phyloP scores from a whole-genome alignment of 2,329 filamentous ascomycete species.

The Trichoderma sp. region DNA sequence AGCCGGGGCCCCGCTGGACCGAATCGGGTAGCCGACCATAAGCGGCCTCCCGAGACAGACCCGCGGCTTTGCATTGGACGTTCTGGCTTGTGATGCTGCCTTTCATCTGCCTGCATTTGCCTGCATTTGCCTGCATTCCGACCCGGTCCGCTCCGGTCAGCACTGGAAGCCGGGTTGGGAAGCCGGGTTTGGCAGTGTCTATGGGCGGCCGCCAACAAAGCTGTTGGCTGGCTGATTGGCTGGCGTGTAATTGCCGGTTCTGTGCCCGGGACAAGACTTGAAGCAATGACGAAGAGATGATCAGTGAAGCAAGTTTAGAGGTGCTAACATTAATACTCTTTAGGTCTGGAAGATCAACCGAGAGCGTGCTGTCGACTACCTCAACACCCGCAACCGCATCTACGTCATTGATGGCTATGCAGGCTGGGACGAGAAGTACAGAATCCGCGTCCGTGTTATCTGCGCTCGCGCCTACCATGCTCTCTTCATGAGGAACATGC shows the following conservation, averaged over 20 bases:
- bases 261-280: neutral
- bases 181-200: neutral
- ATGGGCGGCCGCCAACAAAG: neutral
- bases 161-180: neutral
- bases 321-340: constrained; percentile 28
- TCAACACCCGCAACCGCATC: constrained; percentile 98
- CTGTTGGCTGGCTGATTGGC: neutral
- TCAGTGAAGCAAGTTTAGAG: neutral
- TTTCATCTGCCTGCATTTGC: neutral
- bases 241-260: neutral
- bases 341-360: constrained; percentile 99
- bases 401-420: constrained; percentile 97
- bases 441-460: constrained; percentile 95
- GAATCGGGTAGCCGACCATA: constrained; percentile 20
- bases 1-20: constrained; percentile 12
- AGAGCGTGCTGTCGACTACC: constrained; percentile 96
- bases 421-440: constrained; percentile 98
- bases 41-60: constrained; percentile 9
- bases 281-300: neutral
- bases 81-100: constrained; percentile 1
- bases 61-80: neutral
- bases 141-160: constrained; percentile 19
- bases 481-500: constrained; percentile 99
- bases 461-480: constrained; percentile 99
- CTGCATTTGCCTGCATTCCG: neutral